phyloP scores from a whole-genome alignment of 2,329 filamentous ascomycete species.

The Plenodomus biglobosus region DNA sequence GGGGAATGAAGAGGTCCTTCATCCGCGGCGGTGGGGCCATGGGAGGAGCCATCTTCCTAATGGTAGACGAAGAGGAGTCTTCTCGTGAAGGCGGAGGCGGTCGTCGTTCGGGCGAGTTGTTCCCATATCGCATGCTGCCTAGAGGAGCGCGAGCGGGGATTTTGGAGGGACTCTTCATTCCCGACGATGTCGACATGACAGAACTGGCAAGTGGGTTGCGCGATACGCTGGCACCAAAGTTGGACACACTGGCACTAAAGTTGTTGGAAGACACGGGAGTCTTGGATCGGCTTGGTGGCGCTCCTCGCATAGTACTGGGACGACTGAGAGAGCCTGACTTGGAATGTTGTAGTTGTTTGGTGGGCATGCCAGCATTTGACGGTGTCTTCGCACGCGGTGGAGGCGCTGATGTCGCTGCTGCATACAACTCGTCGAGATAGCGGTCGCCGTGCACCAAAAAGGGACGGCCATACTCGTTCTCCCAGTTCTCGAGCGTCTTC shows the following conservation, averaged over 20 bases:
- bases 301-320: slow-evolving; percentile 46
- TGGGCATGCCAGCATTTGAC: slow-evolving; percentile 48
- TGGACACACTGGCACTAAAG: slow-evolving; percentile 40
- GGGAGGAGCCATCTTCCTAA: slow-evolving; percentile 48
- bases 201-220: slow-evolving; percentile 44
- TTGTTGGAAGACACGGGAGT: slow-evolving; percentile 41
- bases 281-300: slow-evolving; percentile 46
- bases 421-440: slow-evolving; percentile 83
- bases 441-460: slow-evolving; percentile 92
- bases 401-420: slow-evolving; percentile 59
- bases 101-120: slow-evolving; percentile 77
- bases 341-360: slow-evolving; percentile 30
- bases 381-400: slow-evolving; percentile 76
- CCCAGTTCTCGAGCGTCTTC: slow-evolving; percentile 81
- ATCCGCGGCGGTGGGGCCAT: slow-evolving; percentile 79
- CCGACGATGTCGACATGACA: slow-evolving; percentile 31
- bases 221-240: slow-evolving; percentile 40
- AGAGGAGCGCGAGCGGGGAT: slow-evolving; percentile 71
- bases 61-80: slow-evolving; percentile 32
- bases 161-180: slow-evolving; percentile 61
- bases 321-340: slow-evolving; percentile 38
- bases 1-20: slow-evolving; percentile 72
- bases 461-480: slow-evolving; percentile 89
- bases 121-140: slow-evolving; percentile 67
- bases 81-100: slow-evolving; percentile 34